These are phyloP conservation scores for Spathaspora arborariae DNA, from an alignment of 805 yeast species.

Conservation along the genomic window DNA sequence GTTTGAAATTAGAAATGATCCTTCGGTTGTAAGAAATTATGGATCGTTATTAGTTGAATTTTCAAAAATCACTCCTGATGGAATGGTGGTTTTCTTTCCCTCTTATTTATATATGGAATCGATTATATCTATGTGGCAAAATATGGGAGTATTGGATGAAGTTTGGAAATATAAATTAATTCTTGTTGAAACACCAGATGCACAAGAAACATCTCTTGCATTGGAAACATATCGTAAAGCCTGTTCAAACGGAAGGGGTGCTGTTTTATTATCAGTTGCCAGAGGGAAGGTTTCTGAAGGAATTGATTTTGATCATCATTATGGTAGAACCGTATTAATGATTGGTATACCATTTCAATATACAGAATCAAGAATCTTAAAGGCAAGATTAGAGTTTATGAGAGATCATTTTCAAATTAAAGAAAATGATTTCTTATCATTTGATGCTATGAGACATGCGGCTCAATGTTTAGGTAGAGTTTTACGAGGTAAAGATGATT, in stretches of 20 bases:
- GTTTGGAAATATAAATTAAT: constrained; percentile 97
- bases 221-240: constrained; percentile 94
- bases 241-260: constrained; percentile 96
- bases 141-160: constrained; percentile 96
- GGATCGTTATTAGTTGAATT: constrained; percentile 91
- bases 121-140: constrained; percentile 98
- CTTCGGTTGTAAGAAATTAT: constrained; percentile 94
- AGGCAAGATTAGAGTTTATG: constrained; percentile 90
- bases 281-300: constrained; percentile 99
- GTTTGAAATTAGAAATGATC: constrained; percentile 95
- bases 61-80: constrained; percentile 95
- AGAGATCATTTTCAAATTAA: constrained; percentile 89
- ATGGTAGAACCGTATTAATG: constrained; percentile 96
- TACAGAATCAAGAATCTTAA: constrained; percentile 92
- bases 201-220: constrained; percentile 95
- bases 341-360: constrained; percentile 99
- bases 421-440: constrained; percentile 91
- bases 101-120: constrained; percentile 97
- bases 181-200: constrained; percentile 97
- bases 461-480: constrained; percentile 98
- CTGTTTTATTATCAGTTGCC: constrained; percentile 92
- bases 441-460: constrained; percentile 99
- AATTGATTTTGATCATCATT: constrained; percentile 98
- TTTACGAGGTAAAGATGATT: constrained; percentile 95
- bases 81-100: constrained; percentile 96